Evolutionary conservation across 2,329 filamentous ascomycete species (phyloP).

Genomic region (Botrytis galanthina): DNA sequence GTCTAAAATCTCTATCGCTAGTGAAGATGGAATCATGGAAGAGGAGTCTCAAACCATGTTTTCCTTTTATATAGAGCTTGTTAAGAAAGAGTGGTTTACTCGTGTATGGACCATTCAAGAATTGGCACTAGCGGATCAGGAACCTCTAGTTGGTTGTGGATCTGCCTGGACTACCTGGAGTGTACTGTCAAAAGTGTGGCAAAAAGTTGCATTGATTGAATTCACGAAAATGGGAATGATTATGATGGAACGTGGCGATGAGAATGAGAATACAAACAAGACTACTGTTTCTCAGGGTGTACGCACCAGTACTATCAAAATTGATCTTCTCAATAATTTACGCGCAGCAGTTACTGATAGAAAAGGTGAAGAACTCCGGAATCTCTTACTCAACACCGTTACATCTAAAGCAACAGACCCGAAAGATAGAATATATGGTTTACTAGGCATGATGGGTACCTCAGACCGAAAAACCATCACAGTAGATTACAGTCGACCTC

Average conservation of each 20-base stretch:
- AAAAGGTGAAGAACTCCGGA: not conserved
- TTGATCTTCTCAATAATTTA: not conserved
- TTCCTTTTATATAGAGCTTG: not conserved
- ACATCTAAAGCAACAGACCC: not conserved
- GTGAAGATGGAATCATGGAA: not conserved
- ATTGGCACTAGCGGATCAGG: not conserved
- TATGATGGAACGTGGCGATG: not conserved
- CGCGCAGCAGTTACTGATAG: not conserved
- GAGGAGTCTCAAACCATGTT: not conserved
- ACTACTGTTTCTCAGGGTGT: not conserved
- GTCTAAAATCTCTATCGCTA: not conserved
- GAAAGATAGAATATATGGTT: not conserved
- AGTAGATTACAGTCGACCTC: not conserved
- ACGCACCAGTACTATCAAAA: not conserved
- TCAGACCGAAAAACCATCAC: not conserved
- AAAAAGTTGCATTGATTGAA: not conserved
- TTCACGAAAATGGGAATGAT: not conserved
- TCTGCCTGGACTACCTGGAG: constrained; percentile 5
- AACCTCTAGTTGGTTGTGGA: constrained; percentile 10
- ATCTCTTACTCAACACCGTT: not conserved
- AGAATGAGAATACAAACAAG: not conserved
- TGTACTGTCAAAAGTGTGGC: not conserved
- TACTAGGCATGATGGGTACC: not conserved
- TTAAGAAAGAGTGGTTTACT: constrained; percentile 20
- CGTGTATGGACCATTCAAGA: constrained; percentile 25